A percentile compares a stretch with the other conserved stretches of the same genome.
Conservation (phyloP, 1,139 yeast genomes). For the Candida pseudoviswanathii region DNA sequence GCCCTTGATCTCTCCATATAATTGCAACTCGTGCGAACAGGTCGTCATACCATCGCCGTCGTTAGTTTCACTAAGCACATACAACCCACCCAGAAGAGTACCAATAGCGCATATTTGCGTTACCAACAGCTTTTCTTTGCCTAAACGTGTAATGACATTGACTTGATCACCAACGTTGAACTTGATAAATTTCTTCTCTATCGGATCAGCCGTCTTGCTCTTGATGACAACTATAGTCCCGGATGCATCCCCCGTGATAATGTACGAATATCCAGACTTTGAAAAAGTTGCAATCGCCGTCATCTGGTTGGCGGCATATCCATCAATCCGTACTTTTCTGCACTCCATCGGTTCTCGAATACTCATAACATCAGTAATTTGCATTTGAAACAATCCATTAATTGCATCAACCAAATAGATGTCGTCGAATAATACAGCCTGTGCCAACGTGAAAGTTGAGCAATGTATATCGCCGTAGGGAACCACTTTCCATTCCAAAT, state of each 20-base stretch:
- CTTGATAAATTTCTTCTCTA: conserved; percentile 8
- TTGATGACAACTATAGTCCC: conserved; percentile 29
- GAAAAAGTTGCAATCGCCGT: not conserved
- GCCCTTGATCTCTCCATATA: not conserved
- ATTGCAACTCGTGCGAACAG: conserved; percentile 16
- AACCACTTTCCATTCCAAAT: not conserved
- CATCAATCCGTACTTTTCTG: not conserved
- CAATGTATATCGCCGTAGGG: not conserved
- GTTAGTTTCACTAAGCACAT: conserved; percentile 12
- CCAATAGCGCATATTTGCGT: conserved; percentile 29
- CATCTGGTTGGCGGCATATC: not conserved
- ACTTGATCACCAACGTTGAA: conserved; percentile 37
- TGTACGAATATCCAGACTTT: not conserved
- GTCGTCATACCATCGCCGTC: conserved; percentile 16
- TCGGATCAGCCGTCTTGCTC: not conserved
- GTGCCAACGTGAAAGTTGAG: conserved; percentile 9
- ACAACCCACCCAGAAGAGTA: conserved; percentile 40
- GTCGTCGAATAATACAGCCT: not conserved
- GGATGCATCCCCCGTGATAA: conserved; percentile 31
- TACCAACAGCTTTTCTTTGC: not conserved
- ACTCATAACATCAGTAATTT: not conserved
- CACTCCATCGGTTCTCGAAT: not conserved
- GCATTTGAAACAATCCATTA: conserved; percentile 4
- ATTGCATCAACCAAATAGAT: conserved; percentile 10
- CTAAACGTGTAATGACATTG: conserved; percentile 23